Base-by-base conservation (phyloP, 306 rosid species). In the Gastrolobium villosum region DNA sequence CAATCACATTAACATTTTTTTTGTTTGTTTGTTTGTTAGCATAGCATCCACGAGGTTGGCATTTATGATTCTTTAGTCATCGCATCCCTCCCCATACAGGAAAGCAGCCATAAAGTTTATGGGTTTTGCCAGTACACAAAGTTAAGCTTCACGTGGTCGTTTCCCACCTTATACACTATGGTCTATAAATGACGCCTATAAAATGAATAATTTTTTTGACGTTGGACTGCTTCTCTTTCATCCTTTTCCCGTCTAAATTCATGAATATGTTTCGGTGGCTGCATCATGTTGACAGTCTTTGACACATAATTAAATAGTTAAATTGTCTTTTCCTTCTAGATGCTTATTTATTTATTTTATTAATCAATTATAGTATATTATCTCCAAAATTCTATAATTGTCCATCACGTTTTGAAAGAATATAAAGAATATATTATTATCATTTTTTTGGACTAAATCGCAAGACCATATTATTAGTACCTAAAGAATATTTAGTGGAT, bases 41-140 rank as follows among this genome's bases (percentile, higher is more conserved):
- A 20, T 20, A 20, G 26, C 26, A 20, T 20, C 26, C 26, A 20
- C 26, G 26, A 20, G 26, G 26, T 20, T 20, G 26, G 26, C 26
- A 20, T 1, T 20, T 20, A 20, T 20, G 26, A 20, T 20, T 20
- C 26, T 20, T 20, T 20, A 20, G 26, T 20, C 26, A 20, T 20
- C 26, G 26, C 26, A 20, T 20, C 26, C 26, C 26, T 20, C 8
- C 30, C 3, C 34, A 40, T 6, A 26, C 7, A 31, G 6, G 0
- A 32, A 31, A 61, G 79, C 70, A 46, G 69, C 69, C 70, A 44
- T 55, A 7, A n/a, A 46, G n/a, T 60, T 30, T 72, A 32, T 43
- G 40, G 10, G 44, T 56, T 54, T 26, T 5, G 4, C 6, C 15
- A 4, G 26, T n/a, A 55, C 26, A 26, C 4, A 66, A 6, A 41